Base-by-base conservation (phyloP, 1,139 yeast genomes). In the Magnusiomyces tetraspermus region DNA sequence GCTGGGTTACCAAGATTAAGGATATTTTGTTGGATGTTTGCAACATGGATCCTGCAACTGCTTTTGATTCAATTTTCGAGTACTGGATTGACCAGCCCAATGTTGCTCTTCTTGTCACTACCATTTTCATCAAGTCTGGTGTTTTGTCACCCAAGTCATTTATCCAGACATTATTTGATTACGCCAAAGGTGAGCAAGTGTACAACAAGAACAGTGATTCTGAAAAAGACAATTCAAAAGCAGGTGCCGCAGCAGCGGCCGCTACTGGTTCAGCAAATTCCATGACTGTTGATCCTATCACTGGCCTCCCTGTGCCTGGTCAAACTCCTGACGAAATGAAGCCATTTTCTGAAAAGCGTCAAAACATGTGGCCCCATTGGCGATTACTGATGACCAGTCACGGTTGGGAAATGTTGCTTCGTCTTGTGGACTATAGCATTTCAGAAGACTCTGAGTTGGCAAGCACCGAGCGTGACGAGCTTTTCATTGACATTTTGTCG, bases 81-180 rank as follows among this genome's bases (percentile, higher is more conserved):
- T 80, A 83, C 61, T 89, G 97, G 96, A 75, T 79, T 51, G 79
- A 79, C 56, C 88, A 85, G 61, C 92, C 95, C 0, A 86, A 88
- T 67, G 85, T 85, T 54, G 90, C 88, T 1, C 83, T 79, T 58
- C 73, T 87, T 59, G 80, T 87, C 19, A 72, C 85, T 60, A 88
- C 81, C 61, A 79, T 77, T 57, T 76, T 83, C 62, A 77, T 77
- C 57, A 80, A 76, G 53, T 75, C 74, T 17, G 58, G 54, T 19
- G 50, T 65, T 31, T 46, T 65, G 2, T 50, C 60, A 11, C 51
- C 57, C 2, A 42, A 30, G 17, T 49, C 51, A 15, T 54, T 46
- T 40, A 30, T 54, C 31, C 47, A 43, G 24, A 45, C 52, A 2
- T 26, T 48, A 8, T 48, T 48, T 24, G 58, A 57, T 11, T 47